Conservation (phyloP, 805 yeast genomes). For the Wickerhamiella galacta region DNA sequence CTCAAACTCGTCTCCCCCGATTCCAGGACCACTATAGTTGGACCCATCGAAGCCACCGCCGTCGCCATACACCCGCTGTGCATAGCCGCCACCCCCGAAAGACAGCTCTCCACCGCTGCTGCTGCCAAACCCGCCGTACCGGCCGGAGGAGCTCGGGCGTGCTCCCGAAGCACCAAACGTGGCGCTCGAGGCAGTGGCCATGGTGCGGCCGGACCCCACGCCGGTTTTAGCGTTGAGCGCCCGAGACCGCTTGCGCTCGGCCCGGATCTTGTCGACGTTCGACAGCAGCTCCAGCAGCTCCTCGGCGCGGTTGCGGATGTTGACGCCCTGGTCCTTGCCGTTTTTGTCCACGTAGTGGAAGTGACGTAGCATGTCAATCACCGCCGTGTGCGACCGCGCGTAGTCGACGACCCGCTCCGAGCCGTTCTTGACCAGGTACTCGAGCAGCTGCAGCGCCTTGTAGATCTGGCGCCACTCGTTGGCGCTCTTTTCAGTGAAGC, state of each 20-base stretch:
- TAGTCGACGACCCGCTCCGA: constrained; percentile 92
- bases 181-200: constrained; percentile 19
- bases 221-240: constrained; percentile 60
- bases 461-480: constrained; percentile 97
- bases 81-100: constrained; percentile 22
- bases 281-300: constrained; percentile 51
- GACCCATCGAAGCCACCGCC: constrained; percentile 26
- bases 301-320: constrained; percentile 83
- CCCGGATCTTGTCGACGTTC: constrained; percentile 60
- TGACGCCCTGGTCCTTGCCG: constrained; percentile 91
- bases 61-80: constrained; percentile 26
- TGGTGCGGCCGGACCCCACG: constrained; percentile 30
- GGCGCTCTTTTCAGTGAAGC: constrained; percentile 92
- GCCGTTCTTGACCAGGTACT: constrained; percentile 81
- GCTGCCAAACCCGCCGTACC: too few species aligned
- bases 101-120: constrained; percentile 12
- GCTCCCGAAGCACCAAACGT: constrained; percentile 4
- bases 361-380: constrained; percentile 73
- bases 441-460: constrained; percentile 81
- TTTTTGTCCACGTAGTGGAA: constrained; percentile 89
- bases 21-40: constrained; percentile 20
- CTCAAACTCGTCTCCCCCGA: constrained; percentile 9
- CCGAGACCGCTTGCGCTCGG: constrained; percentile 83
- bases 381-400: constrained; percentile 63
- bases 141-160: constrained; percentile 2